phyloP scores from a whole-genome alignment of 768 basidiomycete genomes.

The Leccinum imitatum region DNA sequence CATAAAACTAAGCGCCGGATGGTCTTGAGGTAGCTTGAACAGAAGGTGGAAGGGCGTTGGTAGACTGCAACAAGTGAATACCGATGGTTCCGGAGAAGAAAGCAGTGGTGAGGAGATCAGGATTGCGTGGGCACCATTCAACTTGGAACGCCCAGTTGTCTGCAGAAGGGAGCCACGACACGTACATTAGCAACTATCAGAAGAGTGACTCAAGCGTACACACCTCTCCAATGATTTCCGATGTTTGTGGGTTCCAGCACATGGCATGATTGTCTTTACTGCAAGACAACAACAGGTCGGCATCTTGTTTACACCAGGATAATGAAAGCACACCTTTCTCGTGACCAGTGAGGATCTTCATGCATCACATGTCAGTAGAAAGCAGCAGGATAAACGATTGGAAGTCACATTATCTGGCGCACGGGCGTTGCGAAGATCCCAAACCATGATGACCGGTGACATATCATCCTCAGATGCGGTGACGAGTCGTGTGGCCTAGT shows the following conservation, averaged over 20 bases:
- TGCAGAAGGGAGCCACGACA: constrained; percentile 71
- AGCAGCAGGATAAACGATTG: not conserved
- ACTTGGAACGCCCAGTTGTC: constrained; percentile 99
- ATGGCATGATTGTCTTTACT: constrained; percentile 96
- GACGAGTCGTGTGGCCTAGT: constrained; percentile 88
- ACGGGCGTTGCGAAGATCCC: constrained; percentile 97
- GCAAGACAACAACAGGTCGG: constrained; percentile 88
- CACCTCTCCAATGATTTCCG: constrained; percentile 88
- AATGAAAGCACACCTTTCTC: constrained; percentile 95
- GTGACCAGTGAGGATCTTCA: constrained; percentile 88
- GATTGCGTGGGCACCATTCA: constrained; percentile 90
- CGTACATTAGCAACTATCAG: constrained; percentile 1
- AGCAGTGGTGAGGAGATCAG: constrained; percentile 86
- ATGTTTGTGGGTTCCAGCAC: constrained; percentile 94
- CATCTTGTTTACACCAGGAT: constrained; percentile 95
- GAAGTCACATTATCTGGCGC: constrained; percentile 86
- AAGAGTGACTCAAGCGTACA: constrained; percentile 17
- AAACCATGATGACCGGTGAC: constrained; percentile 94
- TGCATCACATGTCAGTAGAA: constrained; percentile 3
- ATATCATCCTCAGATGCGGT: constrained; percentile 97
- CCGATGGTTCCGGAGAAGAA: constrained; percentile 95
- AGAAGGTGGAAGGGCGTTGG: constrained; percentile 48
- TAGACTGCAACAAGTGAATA: constrained; percentile 91
- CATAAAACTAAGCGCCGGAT: constrained; percentile 79
- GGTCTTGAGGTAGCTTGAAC: constrained; percentile 45